phyloP scores from a whole-genome alignment of 2,329 filamentous ascomycete species.

The Colletotrichum scovillei region DNA sequence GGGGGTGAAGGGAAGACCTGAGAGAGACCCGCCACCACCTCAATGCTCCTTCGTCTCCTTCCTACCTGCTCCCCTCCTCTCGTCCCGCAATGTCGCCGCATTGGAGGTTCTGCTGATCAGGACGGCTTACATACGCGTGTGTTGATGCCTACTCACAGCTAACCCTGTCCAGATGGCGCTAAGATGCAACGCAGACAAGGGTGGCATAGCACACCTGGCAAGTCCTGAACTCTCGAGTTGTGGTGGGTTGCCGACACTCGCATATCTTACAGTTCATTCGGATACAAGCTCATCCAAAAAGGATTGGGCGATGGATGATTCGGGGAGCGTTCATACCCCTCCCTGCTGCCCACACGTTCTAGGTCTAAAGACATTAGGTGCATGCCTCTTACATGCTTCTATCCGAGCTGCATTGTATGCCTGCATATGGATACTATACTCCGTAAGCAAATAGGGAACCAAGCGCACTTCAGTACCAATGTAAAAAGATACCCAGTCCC shows the following conservation, averaged over 20 bases:
- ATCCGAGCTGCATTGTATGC: not conserved
- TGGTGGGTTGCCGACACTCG: not conserved
- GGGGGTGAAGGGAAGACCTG: not conserved
- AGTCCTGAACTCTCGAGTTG: not conserved
- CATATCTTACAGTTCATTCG: not conserved
- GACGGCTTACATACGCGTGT: not conserved
- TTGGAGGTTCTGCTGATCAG: not conserved
- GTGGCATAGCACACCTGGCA: not conserved
- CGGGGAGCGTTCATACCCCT: not conserved
- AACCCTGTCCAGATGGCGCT: not conserved
- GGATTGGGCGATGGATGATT: not conserved
- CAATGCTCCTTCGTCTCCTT: not conserved
- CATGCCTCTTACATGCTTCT: conserved; percentile 1
- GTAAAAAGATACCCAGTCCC: not conserved
- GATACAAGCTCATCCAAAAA: not conserved
- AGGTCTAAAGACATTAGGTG: not conserved
- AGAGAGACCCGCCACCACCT: not conserved
- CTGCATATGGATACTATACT: too few relatives aligned
- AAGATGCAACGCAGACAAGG: not conserved
- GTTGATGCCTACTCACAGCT: not conserved
- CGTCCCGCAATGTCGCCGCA: not conserved
- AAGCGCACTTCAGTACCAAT: not conserved
- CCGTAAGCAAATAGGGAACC: too few relatives aligned
- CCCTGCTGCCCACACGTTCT: conserved; percentile 2
- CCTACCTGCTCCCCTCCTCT: not conserved